Evolutionary conservation across 2,329 filamentous ascomycete species (phyloP), one percentile per base, ranked within the genome.

Genomic region (Huntiella omanensis): DNA sequence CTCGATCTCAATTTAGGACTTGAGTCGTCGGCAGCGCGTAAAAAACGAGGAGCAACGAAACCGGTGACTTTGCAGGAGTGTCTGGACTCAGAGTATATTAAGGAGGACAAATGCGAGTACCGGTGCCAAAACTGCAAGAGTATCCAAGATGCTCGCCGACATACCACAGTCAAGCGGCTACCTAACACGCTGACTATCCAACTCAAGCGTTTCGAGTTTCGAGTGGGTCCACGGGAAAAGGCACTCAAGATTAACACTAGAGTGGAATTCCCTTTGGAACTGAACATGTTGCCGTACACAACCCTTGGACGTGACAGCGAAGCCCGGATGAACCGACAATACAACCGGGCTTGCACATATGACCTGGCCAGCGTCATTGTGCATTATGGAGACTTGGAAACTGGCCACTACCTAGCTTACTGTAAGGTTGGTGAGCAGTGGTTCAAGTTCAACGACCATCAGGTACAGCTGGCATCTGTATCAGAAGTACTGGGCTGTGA

Each of bases 361-460:
- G 85, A 94, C 54, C 71, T 96, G 1, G 72, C 87, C 13, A 86
- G 83, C 51, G 87, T 94, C 2, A 81, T 96, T 16, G 87, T 94
- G 35, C 88, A 96, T 57, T 83, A 92, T 50, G 88, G 88, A 44
- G 85, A 88, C 60, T 81, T 95, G 48, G 86, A 95, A 55, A 86
- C 84, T 1, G 88, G 87, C 12, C 86, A 95, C 58, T 95, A 93
- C 57, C 77, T 87, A 48, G 83, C 80, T n/a, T 95, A 92, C 59
- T 86, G 83, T 50, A 69, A 84, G 40, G 80, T 88, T 49, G 82
- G 79, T 4, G 80, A 83, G 47, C 75, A 82, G 71, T 96, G 88
- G 88, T 93, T 94, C 60, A 77, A 83, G 47, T 95, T 95, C 62
- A 92, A 96, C 57, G 88, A 96, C 58, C 87, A 91, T 59, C 86